These are phyloP conservation scores for Penicillium capsulatum DNA, from an alignment of 2,329 filamentous ascomycete genomes.

Conservation along the genomic window DNA sequence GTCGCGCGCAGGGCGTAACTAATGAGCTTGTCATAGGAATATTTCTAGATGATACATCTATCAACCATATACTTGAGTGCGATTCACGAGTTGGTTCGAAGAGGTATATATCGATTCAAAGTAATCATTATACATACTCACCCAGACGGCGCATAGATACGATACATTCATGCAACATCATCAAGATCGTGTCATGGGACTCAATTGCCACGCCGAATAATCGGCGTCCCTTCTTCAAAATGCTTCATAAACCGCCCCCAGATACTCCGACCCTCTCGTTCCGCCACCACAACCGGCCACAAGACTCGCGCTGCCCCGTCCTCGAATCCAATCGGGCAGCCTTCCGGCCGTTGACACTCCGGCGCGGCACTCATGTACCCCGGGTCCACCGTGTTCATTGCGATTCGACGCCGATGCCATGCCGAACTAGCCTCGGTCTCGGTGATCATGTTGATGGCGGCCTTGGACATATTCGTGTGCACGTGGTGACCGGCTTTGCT, in stretches of 20 bases:
- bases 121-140: too few relatives aligned
- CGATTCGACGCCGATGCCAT: constrained; percentile 30
- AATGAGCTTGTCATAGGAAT: too few relatives aligned
- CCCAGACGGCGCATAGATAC: too few relatives aligned
- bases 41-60: too few relatives aligned
- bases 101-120: too few relatives aligned
- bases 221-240: constrained; percentile 15
- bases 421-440: constrained; percentile 33
- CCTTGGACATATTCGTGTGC: constrained; percentile 43
- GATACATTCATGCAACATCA: too few relatives aligned
- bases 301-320: constrained; percentile 38
- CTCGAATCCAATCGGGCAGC: constrained; percentile 37
- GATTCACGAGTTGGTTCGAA: too few relatives aligned
- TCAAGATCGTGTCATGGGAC: too few relatives aligned
- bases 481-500: constrained; percentile 35
- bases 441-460: constrained; percentile 42
- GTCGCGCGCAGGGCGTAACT: too few relatives aligned
- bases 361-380: constrained; percentile 40
- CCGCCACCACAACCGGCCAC: constrained; percentile 33
- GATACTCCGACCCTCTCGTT: constrained; percentile 11
- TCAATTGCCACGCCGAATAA: constrained; percentile 4
- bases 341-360: constrained; percentile 26
- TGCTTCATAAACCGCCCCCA: constrained; percentile 24
- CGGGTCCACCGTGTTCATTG: constrained; percentile 40
- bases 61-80: too few relatives aligned